These are phyloP conservation scores for Tanacetum coccineum DNA, from an alignment of 129 eudicot genomes.

Conservation along the genomic window DNA sequence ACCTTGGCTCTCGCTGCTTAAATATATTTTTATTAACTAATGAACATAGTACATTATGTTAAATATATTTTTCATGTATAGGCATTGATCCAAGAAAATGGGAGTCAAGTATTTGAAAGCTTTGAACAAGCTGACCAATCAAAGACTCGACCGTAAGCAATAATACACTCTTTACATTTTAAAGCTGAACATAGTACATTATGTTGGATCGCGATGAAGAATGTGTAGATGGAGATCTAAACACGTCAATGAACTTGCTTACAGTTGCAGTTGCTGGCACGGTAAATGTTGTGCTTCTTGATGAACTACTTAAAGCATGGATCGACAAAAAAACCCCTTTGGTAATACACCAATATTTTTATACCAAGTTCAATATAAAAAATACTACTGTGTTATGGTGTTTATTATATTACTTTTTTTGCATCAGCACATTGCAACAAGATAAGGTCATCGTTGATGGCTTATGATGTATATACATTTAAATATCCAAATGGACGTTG, in stretches of 20 bases:
- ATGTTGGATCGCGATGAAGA: slow-evolving; percentile 62
- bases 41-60: no score
- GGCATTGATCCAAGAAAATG: no score
- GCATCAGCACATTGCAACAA: slow-evolving; percentile 78
- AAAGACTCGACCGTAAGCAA: no score
- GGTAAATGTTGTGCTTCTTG: slow-evolving; percentile 83
- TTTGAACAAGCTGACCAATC: no score
- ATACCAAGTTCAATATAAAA: neutral
- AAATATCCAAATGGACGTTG: no score
- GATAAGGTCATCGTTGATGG: slow-evolving; percentile 83
- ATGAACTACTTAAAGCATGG: slow-evolving; percentile 79
- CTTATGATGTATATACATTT: no score
- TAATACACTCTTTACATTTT: no score
- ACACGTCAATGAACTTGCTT: slow-evolving; percentile 71
- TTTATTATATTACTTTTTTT: neutral
- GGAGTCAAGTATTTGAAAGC: no score
- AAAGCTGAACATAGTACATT: no score
- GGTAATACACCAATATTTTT: slow-evolving; percentile 46
- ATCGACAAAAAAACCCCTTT: slow-evolving; percentile 79
- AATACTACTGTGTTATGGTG: neutral
- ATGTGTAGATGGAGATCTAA: slow-evolving; percentile 55
- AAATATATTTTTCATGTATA: no score
- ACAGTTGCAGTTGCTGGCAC: slow-evolving; percentile 81
- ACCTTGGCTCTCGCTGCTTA: no score
- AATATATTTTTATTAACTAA: no score